Evolutionary conservation across 2,329 filamentous ascomycete species (phyloP).

Genomic region (Mycogone perniciosa): DNA sequence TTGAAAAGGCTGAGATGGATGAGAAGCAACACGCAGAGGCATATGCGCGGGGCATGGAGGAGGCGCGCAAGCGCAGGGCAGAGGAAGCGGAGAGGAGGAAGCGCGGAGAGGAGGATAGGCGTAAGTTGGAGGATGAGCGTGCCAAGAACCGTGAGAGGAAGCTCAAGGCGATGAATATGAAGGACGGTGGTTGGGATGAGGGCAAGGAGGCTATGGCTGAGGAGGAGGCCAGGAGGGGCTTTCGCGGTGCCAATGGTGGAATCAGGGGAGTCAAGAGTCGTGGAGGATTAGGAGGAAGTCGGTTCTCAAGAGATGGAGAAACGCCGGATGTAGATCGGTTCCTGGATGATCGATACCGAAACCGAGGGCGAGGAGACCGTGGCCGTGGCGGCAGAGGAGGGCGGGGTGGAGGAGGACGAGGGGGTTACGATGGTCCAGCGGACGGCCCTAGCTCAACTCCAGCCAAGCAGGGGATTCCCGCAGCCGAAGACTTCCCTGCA

Average conservation of each 20-base stretch:
- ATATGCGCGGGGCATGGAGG: conserved; percentile 50
- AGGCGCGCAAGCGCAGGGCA: conserved; percentile 44
- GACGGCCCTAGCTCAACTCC: conserved; percentile 12
- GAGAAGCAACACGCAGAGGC: conserved; percentile 49
- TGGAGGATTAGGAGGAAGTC: conserved; percentile 35
- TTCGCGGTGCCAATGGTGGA: conserved; percentile 37
- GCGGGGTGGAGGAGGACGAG: conserved; percentile 28
- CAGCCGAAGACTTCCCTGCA: conserved; percentile 31
- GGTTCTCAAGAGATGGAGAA: conserved; percentile 33
- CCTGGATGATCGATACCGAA: conserved; percentile 30
- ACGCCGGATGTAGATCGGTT: conserved; percentile 32
- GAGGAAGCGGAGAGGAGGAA: conserved; percentile 47
- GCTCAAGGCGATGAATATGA: conserved; percentile 50
- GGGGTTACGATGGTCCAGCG: conserved; percentile 20
- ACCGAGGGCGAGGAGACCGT: conserved; percentile 24
- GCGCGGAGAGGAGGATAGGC: conserved; percentile 46
- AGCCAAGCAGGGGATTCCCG: conserved; percentile 21
- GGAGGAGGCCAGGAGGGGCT: conserved; percentile 35
- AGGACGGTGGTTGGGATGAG: conserved; percentile 53
- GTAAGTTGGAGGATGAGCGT: conserved; percentile 52
- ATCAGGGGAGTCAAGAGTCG: conserved; percentile 31
- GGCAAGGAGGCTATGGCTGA: conserved; percentile 43
- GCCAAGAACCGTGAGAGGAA: conserved; percentile 55
- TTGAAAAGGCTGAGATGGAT: conserved; percentile 52
- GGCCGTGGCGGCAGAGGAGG: conserved; percentile 26